Evolutionary conservation across 2,329 filamentous ascomycete species (phyloP).

Genomic region (Colletotrichum tamarilloi): DNA sequence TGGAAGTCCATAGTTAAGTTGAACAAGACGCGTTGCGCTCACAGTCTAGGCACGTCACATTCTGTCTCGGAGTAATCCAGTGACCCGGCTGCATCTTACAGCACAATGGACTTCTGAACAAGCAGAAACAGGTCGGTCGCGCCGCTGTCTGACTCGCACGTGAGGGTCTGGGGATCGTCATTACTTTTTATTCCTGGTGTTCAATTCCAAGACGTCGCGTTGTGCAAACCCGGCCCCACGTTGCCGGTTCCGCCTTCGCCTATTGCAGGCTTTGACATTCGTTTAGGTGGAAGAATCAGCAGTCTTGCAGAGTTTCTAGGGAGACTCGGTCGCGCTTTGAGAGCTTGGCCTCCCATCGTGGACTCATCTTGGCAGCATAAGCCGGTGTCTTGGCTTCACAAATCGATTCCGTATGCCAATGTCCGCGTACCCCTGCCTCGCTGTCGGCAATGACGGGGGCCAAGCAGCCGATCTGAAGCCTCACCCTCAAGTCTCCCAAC

Average conservation of each 20-base stretch:
- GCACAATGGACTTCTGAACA: neutral
- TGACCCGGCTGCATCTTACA: neutral
- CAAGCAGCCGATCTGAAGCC: conserved; percentile 33
- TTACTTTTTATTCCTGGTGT: conserved; percentile 1
- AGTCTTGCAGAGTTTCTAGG: neutral
- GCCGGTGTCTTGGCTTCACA: conserved; percentile 21
- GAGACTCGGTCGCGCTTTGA: conserved; percentile 1
- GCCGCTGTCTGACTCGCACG: conserved; percentile 29
- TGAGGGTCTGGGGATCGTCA: conserved; percentile 30
- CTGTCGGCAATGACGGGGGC: conserved; percentile 26
- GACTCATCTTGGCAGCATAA: conserved; percentile 20
- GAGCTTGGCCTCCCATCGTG: neutral
- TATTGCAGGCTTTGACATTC: neutral
- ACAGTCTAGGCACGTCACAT: too few species aligned
- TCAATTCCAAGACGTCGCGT: conserved; percentile 2
- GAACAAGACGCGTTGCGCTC: neutral
- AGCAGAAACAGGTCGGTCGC: neutral
- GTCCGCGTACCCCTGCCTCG: conserved; percentile 22
- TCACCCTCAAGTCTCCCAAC: conserved; percentile 19
- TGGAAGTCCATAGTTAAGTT: neutral
- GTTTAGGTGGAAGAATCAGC: neutral
- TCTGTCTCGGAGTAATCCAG: too few species aligned
- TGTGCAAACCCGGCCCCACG: conserved; percentile 14
- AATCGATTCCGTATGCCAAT: conserved; percentile 33
- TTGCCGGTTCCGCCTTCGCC: neutral